Base-by-base conservation (phyloP, 139 green algal genomes). In the Coelastrella sp. region DNA sequence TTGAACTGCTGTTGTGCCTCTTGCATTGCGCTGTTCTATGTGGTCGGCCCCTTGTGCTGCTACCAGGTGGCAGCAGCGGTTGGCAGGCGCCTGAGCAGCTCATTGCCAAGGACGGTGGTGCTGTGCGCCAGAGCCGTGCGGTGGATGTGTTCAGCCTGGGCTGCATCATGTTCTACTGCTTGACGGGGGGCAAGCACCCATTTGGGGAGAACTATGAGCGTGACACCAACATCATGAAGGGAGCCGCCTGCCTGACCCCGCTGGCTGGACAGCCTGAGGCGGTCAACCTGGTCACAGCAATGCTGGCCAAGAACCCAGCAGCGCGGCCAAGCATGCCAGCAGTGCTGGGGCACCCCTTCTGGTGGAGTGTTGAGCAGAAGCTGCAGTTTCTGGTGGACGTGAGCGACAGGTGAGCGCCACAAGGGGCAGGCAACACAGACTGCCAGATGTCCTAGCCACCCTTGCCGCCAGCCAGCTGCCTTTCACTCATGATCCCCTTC, bases 81-180 rank as follows among this genome's bases (percentile, higher is more conserved):
- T 99, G 98, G 98, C 97, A 99, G 93, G 97, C 98, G 4, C 98
- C 98, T 4, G 98, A 99, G 95, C 96, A 98, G 92, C 95, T 99
- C 56, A 94, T 94, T 3, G 93, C 93, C 35, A 89, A 90, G 7
- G 90, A 91, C 57, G 94, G 93, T 27, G 92, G 89, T 17, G 73
- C 81, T 6, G 95, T 94, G 8, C 90, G 96, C 0, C 96, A 98
- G 93, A 97, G 94, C 22, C 93, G 94, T 6, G 91, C 96, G 73
- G 97, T 99, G 88, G 98, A 99, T 92, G 90, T 99, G 10, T 99
- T 99, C 80, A 96, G 94, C 19, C 94, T 98, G 35, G 98, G 98
- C 75, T 97, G 98, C 90, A 84, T 99, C 19, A 89, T 99, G 22
- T 95, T 97, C 94, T 99, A 97, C 93, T 97, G 94, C 92, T 87